Base-by-base conservation (phyloP, 768 basidiomycete genomes). In the Mycena belliarum region DNA sequence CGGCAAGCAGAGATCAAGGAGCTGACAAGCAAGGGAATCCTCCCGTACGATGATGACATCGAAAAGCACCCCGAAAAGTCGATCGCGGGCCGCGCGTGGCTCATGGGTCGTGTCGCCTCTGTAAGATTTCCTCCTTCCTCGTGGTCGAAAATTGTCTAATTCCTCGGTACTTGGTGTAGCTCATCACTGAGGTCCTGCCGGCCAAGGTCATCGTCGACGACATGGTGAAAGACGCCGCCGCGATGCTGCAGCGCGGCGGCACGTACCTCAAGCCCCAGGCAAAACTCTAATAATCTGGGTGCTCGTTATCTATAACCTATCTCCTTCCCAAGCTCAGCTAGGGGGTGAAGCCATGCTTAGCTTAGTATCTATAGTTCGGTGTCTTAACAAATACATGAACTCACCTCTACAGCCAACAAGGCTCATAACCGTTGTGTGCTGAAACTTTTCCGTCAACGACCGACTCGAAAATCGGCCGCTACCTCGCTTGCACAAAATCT, bases 31-130 rank as follows among this genome's bases (percentile, higher is more conserved):
- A 82, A 90, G 75, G 95, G 95, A n/a, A 82, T 93, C 63, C 72
- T 97, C 57, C 95, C 95, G 24, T 77, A 81, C 57, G 76, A 84
- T 26, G 74, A 82, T 4, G 93, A 95, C 57, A 66, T 94, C 33
- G 78, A 88, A 73, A 82, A 84, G 68, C 88, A 92, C 67, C 92
- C 94, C 6, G 92, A 94, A n/a, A 38, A 69, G 92, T 87, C 69
- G 87, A 83, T 88, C 6, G 73, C 83, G 63, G 82, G 80, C 25
- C 76, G 86, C 23, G 72, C 86, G 23, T 95, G 89, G 87, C 79
- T 95, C 46, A 91, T 95, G 77, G 95, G 95, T 48, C 83, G 84
- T 53, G 91, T 95, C 28, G 81, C 91, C 15, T 86, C 80, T 24
- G 66, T 67, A 45, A 4, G 64, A n/a, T 16, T 42, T 8, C 33